These are phyloP conservation scores for Botrytis deweyae DNA, from an alignment of 2,329 filamentous ascomycete genomes.

Conservation along the genomic window DNA sequence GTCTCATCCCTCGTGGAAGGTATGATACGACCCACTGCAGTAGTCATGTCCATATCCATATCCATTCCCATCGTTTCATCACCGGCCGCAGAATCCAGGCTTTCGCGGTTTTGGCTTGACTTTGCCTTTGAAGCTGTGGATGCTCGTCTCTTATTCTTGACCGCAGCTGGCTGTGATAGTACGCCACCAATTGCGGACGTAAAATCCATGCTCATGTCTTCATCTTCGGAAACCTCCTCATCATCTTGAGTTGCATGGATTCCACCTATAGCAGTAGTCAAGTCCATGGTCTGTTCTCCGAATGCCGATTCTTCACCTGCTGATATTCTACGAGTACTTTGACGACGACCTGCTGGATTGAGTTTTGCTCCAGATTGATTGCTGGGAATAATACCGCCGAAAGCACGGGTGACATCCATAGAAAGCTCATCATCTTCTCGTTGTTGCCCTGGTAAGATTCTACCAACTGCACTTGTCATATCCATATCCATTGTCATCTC, in stretches of 20 bases:
- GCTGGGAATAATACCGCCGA: slow-evolving; percentile 70
- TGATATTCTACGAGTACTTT: slow-evolving; percentile 42
- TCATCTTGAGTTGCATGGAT: slow-evolving; percentile 44
- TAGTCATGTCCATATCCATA: slow-evolving; percentile 40
- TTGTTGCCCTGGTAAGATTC: slow-evolving; percentile 44
- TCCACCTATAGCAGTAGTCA: slow-evolving; percentile 56
- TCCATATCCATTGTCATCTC: slow-evolving; percentile 59
- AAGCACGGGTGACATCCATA: slow-evolving; percentile 87
- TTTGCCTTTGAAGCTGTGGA: slow-evolving; percentile 27
- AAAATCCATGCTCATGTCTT: slow-evolving; percentile 79
- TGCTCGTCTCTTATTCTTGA: slow-evolving; percentile 33
- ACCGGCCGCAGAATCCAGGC: slow-evolving; percentile 29
- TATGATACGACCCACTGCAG: slow-evolving; percentile 49
- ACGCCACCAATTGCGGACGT: slow-evolving; percentile 64
- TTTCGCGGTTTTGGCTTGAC: slow-evolving; percentile 41
- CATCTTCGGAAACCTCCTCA: slow-evolving; percentile 46
- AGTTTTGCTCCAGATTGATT: slow-evolving; percentile 37
- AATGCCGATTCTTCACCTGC: slow-evolving; percentile 35
- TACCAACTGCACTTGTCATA: slow-evolving; percentile 55
- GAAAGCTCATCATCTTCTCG: slow-evolving; percentile 60
- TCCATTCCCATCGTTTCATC: slow-evolving; percentile 39
- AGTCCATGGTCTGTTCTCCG: slow-evolving; percentile 50
- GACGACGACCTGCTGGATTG: slow-evolving; percentile 35
- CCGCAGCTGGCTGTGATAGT: slow-evolving; percentile 42
- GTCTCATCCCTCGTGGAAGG: slow-evolving; percentile 46